Base-by-base conservation (phyloP, 2,329 filamentous ascomycete genomes). In the Calonectria ilicicola region DNA sequence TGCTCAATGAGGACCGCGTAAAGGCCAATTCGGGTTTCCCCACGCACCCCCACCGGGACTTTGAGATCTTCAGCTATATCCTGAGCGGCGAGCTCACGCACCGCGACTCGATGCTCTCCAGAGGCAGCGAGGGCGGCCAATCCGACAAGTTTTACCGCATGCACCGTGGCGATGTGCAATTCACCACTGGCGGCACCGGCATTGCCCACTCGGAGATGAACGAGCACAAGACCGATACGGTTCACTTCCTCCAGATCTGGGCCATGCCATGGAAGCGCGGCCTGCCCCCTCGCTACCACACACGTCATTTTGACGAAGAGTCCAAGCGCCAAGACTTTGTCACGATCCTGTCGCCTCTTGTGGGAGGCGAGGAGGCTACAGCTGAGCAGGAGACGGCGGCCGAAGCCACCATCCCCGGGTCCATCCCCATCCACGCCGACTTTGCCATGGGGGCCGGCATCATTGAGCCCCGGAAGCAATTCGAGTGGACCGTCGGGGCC, bases 171-270 rank as follows among this genome's bases (percentile, higher is more conserved):
- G 95, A 97, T 82, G 94, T 98, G 53, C 95, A 98, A 81, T 98
- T 97, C 84, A 98, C 95, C 12, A 95, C 93, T 17, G 95, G 94
- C n/a, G 95, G 95, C 67, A 95, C 91, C 6, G 92, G 92, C 78
- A 91, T 98, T 79, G 91, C 94, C 2, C 95, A 98, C 83, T 94
- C 91, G 9, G 95, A 98, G 84, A 91, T 93, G 84, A 97, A 96
- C 83, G 92, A 97, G 84, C 92, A 95, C 82, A 82, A 86, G 66
- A 85, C 89, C 17, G 90, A 94, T 53, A 91, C 93, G 27, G 93
- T 95, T 15, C 95, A 97, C 81, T 97, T 97, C 81, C 85, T 98
- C 40, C 95, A 98, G 84, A 97, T 98, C 78, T 98, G 95, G 95
- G 94, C 93, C 1, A 86, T 94, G 63, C 95, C 95, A 0, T 96